Conservation (phyloP, 2,329 filamentous ascomycete species). For the Metarhizium humberi region DNA sequence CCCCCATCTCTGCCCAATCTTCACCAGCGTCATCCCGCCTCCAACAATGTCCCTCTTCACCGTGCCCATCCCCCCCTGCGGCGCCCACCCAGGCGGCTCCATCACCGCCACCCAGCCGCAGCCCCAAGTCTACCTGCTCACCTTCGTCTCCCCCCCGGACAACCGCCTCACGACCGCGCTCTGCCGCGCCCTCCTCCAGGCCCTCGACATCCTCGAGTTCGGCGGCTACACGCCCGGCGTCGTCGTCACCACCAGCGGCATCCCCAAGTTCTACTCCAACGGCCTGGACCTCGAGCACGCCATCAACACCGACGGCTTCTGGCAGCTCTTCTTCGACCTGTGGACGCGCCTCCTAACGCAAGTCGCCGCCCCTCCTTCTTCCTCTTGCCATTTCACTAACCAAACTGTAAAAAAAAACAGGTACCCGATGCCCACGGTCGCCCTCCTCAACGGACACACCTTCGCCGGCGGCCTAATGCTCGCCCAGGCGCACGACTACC, state of each 20-base stretch:
- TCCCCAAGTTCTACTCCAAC: slow-evolving; percentile 75
- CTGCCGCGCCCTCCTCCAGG: slow-evolving; percentile 56
- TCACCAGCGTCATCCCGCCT: neutral
- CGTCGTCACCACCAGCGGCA: slow-evolving; percentile 65
- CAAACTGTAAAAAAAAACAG: slow-evolving; percentile 14
- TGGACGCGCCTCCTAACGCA: slow-evolving; percentile 48
- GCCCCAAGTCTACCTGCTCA: slow-evolving; percentile 59
- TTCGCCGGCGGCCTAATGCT: slow-evolving; percentile 69
- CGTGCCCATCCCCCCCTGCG: slow-evolving; percentile 44
- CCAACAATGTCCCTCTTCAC: slow-evolving; percentile 16
- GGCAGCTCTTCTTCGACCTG: slow-evolving; percentile 52
- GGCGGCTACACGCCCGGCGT: slow-evolving; percentile 57
- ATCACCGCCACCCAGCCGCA: slow-evolving; percentile 55
- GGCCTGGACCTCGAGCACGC: slow-evolving; percentile 69
- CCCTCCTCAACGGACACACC: slow-evolving; percentile 70
- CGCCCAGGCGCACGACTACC: slow-evolving; percentile 75
- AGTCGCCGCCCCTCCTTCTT: neutral
- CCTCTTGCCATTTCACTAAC: neutral
- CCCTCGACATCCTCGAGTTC: slow-evolving; percentile 67
- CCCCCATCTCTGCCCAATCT: too few species aligned
- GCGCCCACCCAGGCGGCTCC: slow-evolving; percentile 40
- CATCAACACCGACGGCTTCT: slow-evolving; percentile 50
- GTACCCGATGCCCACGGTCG: slow-evolving; percentile 75
- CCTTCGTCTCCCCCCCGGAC: slow-evolving; percentile 62
- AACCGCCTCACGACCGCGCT: slow-evolving; percentile 66